Conservation (phyloP, 192 early-diverging fungal genomes). For the Coemansia sp. region DNA sequence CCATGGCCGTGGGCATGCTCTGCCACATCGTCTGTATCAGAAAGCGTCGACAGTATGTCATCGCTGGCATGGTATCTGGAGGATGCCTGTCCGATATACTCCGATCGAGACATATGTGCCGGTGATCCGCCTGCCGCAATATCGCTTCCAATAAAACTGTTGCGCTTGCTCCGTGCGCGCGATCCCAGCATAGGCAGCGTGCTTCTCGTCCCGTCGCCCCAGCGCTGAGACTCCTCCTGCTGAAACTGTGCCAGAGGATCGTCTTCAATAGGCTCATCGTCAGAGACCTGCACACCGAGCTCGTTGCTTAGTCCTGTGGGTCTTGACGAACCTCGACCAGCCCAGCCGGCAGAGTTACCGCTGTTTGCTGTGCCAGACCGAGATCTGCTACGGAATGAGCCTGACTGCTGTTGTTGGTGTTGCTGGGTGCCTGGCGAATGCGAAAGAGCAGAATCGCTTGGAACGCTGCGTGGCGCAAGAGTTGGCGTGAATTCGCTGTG, state of each 20-base stretch:
- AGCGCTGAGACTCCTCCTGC: slow-evolving; percentile 51
- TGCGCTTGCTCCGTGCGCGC: slow-evolving; percentile 12
- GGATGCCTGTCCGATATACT: slow-evolving; percentile 33
- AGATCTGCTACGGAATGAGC: slow-evolving; percentile 14
- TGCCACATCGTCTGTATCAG: not conserved
- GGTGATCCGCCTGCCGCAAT: not conserved
- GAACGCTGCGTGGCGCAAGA: slow-evolving; percentile 30
- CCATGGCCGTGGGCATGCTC: not conserved
- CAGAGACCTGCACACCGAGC: not conserved
- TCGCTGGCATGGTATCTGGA: slow-evolving; percentile 4
- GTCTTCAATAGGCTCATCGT: slow-evolving; percentile 11
- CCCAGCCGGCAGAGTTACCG: slow-evolving; percentile 17
- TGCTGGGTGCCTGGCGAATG: slow-evolving; percentile 8
- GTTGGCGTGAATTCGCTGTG: slow-evolving; percentile 50
- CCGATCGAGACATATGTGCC: slow-evolving; percentile 36
- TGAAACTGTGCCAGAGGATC: slow-evolving; percentile 55
- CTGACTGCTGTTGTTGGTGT: slow-evolving; percentile 11
- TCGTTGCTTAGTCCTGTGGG: slow-evolving; percentile 12
- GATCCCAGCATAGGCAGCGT: slow-evolving; percentile 46
- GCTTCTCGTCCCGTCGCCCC: slow-evolving; percentile 48
- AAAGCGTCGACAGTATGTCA: not conserved
- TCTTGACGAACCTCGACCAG: not conserved
- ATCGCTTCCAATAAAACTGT: slow-evolving; percentile 10
- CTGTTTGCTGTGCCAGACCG: slow-evolving; percentile 44
- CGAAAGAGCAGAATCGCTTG: slow-evolving; percentile 4